Percentiles rank a stretch among this genome's conserved stretches.
These are phyloP conservation scores for Monoraphidium neglectum DNA, from an alignment of 139 green algal species.

Conservation along the genomic window DNA sequence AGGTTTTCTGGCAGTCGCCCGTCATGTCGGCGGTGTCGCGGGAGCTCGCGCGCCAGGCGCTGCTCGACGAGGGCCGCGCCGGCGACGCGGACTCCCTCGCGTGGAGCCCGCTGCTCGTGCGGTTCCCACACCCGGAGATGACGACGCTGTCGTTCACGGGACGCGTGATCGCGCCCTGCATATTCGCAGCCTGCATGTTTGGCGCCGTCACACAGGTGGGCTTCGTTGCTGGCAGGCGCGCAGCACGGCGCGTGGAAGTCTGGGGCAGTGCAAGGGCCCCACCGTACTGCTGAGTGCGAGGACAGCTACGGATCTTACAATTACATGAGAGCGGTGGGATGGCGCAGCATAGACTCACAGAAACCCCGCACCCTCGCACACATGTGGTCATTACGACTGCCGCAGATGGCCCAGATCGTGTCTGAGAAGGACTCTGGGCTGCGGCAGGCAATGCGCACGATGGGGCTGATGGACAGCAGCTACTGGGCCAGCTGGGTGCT, in stretches of 20 bases:
- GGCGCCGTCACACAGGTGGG: slow-evolving; percentile 71
- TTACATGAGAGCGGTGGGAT: too few species aligned
- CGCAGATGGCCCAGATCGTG: slow-evolving; percentile 67
- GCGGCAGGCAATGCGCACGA: slow-evolving; percentile 78
- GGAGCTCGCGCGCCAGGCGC: slow-evolving; percentile 61
- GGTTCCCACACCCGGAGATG: slow-evolving; percentile 83
- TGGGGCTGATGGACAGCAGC: slow-evolving; percentile 82
- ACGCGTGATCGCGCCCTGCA: slow-evolving; percentile 77
- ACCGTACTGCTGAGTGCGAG: too few species aligned
- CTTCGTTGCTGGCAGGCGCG: too few species aligned
- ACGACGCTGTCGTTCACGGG: slow-evolving; percentile 64
- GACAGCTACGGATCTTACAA: too few species aligned
- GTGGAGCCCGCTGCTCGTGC: slow-evolving; percentile 46
- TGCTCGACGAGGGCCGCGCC: slow-evolving; percentile 1
- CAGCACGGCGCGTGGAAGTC: too few species aligned
- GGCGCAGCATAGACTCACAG: too few species aligned
- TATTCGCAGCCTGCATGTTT: slow-evolving; percentile 96
- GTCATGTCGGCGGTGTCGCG: slow-evolving; percentile 76
- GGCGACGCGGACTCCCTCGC: slow-evolving; percentile 9
- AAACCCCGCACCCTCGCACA: too few species aligned
- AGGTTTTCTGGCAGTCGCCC: slow-evolving; percentile 66
- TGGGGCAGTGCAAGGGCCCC: too few species aligned
- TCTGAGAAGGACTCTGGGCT: slow-evolving; percentile 71
- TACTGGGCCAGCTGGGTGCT: slow-evolving; percentile 90
- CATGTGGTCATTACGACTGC: too few species aligned